Evolutionary conservation across 1,284 basidiomycete genomes (phyloP), one percentile per base, ranked within the genome.

Genomic region (Naganishia sp.): DNA sequence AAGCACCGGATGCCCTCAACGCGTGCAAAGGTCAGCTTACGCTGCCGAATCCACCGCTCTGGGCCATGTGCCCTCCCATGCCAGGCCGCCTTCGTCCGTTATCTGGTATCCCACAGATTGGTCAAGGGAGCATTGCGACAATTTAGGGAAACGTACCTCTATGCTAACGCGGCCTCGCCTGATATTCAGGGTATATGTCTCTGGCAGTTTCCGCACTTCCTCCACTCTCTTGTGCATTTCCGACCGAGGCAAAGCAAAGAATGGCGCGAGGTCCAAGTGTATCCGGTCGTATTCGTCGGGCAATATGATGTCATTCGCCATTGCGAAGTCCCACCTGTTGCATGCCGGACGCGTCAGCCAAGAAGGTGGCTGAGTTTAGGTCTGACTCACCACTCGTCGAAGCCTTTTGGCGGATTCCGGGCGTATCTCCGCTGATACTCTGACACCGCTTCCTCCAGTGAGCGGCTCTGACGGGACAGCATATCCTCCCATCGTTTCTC

Each of bases 271-370:
- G 75, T 96, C 93, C 59, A 85, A 82, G 68, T 87, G 80, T 49
- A 96, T 84, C 25, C 86, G 83, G 73, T 96, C 90, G 73, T 92
- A 97, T 75, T 96, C 93, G 79, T 97, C 93, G 1, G 92, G 84
- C 78, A 97, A 84, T 68, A 88, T 85, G 66, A 92, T 86, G 25
- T 86, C 81, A 74, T 89, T 83, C 54, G 85, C 80, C 77, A 83
- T 80, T 11, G 88, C 89, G 78, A 92, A 95, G 50, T 81, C 80
- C 86, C 88, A 95, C 63, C 65, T 66, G 52, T 15, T n/a, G 16
- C 25, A 39, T 16, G n/a, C n/a, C 15, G 48, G 9, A 45, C n/a
- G 9, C 33, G 6, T 55, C 15, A 23, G 23, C 42, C 1, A 1
- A n/a, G n/a, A 13, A n/a, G 21, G 15, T n/a, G n/a, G 6, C n/a